These are phyloP conservation scores for Globisporangium megalacanthum DNA, from an alignment of 352 stramenopile species.

Conservation along the genomic window DNA sequence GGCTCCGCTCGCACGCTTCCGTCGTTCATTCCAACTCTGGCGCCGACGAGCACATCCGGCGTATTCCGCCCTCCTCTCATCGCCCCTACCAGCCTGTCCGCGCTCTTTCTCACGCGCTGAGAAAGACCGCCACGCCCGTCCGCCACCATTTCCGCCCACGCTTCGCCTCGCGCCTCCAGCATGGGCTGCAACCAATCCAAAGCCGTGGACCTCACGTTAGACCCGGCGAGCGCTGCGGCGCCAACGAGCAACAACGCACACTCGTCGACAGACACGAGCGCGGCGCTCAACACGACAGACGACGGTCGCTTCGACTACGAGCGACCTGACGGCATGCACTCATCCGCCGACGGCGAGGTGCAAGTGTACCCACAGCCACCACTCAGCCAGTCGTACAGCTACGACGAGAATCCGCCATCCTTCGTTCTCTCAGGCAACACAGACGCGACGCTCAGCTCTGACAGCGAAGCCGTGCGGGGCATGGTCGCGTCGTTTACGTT, in stretches of 20 bases:
- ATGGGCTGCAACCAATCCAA: slow-evolving; percentile 74
- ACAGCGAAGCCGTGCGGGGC: slow-evolving; percentile 49
- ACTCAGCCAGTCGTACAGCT: slow-evolving; percentile 18
- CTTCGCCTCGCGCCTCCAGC: neutral
- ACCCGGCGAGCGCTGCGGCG: neutral
- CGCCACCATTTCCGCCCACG: slow-evolving; percentile 6
- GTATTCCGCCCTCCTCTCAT: neutral
- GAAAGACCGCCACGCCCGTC: slow-evolving; percentile 10
- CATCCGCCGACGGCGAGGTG: slow-evolving; percentile 9
- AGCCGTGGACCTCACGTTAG: slow-evolving; percentile 9
- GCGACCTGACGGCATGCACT: neutral
- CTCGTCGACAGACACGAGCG: neutral
- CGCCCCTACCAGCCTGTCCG: neutral
- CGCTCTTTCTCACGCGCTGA: slow-evolving; percentile 12
- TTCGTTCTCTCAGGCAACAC: slow-evolving; percentile 42
- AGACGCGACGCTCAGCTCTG: slow-evolving; percentile 39
- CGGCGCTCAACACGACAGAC: neutral
- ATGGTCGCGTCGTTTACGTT: slow-evolving; percentile 63
- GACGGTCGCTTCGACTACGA: slow-evolving; percentile 6
- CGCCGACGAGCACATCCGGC: neutral
- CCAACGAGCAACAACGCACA: neutral
- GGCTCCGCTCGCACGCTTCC: too few relatives aligned
- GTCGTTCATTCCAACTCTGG: neutral
- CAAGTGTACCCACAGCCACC: slow-evolving; percentile 14
- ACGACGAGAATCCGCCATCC: slow-evolving; percentile 36